phyloP scores from a whole-genome alignment of 192 early-diverging fungal species.

The Coemansia sp. region DNA sequence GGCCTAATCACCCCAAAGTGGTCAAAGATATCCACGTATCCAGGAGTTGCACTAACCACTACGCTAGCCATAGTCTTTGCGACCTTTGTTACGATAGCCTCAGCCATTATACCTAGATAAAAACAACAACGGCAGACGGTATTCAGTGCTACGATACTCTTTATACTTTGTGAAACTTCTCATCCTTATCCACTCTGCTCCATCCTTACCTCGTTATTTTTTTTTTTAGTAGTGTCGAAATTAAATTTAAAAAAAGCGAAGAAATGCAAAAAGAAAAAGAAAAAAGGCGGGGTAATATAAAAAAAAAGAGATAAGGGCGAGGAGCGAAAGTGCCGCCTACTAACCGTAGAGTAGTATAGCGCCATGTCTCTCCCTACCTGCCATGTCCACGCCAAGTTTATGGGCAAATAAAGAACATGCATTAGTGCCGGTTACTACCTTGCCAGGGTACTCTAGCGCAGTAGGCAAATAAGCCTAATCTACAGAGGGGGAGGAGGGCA shows the following conservation, averaged over 20 bases:
- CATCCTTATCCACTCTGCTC: no score
- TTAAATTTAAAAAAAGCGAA: no score
- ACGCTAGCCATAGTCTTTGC: constrained; percentile 38
- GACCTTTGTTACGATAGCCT: constrained; percentile 34
- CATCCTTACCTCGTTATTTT: not conserved
- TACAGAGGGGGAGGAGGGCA: no score
- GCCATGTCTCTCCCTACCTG: not conserved
- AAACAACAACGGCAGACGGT: not conserved
- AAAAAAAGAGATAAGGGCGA: not conserved
- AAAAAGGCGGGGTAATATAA: not conserved
- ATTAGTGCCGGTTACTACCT: not conserved
- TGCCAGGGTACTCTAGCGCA: not conserved
- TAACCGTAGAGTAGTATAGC: not conserved
- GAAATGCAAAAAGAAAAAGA: no score
- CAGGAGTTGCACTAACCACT: constrained; percentile 25
- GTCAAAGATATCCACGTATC: constrained; percentile 44
- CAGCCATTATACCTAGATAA: constrained; percentile 31
- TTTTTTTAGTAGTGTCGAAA: not conserved
- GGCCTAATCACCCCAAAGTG: constrained; percentile 53
- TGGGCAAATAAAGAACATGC: not conserved
- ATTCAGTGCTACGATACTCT: not conserved
- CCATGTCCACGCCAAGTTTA: not conserved
- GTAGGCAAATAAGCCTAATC: not conserved
- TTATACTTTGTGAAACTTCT: no score
- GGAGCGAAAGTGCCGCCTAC: not conserved